phyloP scores from a whole-genome alignment of 495 filamentous ascomycete species.

The Podospora comata region DNA sequence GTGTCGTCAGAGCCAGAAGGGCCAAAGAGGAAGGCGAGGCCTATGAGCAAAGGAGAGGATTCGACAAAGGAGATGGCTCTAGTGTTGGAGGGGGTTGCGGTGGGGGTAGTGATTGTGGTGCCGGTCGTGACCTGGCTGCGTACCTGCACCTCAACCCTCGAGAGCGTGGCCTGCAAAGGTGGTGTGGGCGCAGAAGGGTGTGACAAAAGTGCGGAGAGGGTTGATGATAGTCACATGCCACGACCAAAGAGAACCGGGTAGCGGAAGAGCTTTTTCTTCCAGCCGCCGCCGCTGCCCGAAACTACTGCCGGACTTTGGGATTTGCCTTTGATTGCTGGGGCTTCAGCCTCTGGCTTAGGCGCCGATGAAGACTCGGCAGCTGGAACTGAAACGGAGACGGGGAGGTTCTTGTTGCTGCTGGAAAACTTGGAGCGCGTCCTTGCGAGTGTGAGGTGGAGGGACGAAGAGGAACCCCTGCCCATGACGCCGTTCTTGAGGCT shows the following conservation, averaged over 20 bases:
- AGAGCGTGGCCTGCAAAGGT: slow-evolving; percentile 4
- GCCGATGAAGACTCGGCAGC: slow-evolving; percentile 10
- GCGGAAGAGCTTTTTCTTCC: slow-evolving; percentile 31
- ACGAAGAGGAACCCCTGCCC: neutral
- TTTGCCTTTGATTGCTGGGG: slow-evolving; percentile 6
- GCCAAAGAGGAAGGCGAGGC: slow-evolving; percentile 21
- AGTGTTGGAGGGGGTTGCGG: slow-evolving; percentile 9
- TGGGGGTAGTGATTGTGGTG: slow-evolving; percentile 3
- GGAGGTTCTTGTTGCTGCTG: slow-evolving; percentile 2
- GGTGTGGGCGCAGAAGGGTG: slow-evolving; percentile 5
- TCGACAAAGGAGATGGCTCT: slow-evolving; percentile 31
- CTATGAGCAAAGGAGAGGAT: slow-evolving; percentile 11
- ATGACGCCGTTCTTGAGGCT: slow-evolving; percentile 7
- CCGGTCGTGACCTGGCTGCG: slow-evolving; percentile 6
- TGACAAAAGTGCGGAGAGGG: neutral
- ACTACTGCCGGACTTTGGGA: slow-evolving; percentile 17
- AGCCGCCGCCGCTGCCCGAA: slow-evolving; percentile 24
- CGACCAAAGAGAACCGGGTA: slow-evolving; percentile 32
- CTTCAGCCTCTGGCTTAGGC: slow-evolving; percentile 18
- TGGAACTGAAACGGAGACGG: slow-evolving; percentile 7
- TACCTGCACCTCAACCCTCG: slow-evolving; percentile 1
- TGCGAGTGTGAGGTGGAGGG: slow-evolving; percentile 3
- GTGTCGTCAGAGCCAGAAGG: slow-evolving; percentile 11
- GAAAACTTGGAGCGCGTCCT: slow-evolving; percentile 6
- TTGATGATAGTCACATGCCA: slow-evolving; percentile 29